A percentile compares a stretch with the other conserved stretches of the same genome.
phyloP scores from a whole-genome alignment of 1,284 basidiomycete genomes.

The Gastroboletus turbinatus region DNA sequence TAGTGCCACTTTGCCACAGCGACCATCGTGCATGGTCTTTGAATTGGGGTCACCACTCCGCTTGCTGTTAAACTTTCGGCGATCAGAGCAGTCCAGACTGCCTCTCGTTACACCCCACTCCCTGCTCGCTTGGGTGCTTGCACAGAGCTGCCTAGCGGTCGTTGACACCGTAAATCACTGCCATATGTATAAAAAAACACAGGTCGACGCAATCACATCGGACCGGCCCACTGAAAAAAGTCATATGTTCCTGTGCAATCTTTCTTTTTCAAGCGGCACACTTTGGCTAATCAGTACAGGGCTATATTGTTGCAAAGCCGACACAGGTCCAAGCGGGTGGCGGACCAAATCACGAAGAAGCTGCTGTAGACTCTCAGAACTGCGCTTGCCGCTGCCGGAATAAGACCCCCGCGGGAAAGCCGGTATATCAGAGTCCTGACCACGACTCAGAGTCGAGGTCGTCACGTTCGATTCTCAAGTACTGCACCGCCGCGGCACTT shows the following conservation, averaged over 20 bases:
- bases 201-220: background rate
- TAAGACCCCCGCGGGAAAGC: slow-evolving; percentile 3
- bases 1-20: background rate
- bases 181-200: slow-evolving; percentile 4
- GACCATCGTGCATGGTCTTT: background rate
- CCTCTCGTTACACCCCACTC: background rate
- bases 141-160: background rate
- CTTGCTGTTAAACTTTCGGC: background rate
- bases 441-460: background rate
- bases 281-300: background rate
- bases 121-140: background rate
- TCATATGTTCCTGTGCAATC: slow-evolving; percentile 2
- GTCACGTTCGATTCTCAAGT: background rate
- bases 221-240: background rate
- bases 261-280: slow-evolving; percentile 13
- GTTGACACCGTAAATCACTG: background rate
- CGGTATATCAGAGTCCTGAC: background rate
- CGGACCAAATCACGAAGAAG: background rate
- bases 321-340: background rate
- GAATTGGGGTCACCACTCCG: background rate
- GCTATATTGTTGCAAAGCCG: background rate
- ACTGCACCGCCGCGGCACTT: background rate
- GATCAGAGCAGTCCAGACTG: background rate
- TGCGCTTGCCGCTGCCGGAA: background rate
- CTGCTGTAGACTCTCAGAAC: background rate